Conservation (phyloP, 73 alveolate species). For the Tetrahymena borealis region DNA sequence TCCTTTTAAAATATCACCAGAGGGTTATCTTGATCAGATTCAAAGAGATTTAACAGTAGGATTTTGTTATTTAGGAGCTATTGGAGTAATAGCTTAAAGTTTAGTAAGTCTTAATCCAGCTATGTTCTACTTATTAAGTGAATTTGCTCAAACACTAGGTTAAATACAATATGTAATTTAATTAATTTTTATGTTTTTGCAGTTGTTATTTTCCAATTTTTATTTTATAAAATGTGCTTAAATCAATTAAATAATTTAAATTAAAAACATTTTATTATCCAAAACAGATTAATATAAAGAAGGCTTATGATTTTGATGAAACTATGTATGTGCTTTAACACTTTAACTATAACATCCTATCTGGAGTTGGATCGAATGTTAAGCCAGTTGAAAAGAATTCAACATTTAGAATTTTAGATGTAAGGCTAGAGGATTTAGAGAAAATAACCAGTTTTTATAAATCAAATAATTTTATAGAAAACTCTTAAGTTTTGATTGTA, state of each 20-base stretch:
- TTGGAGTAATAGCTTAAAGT: background rate
- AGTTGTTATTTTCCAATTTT: background rate
- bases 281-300: background rate
- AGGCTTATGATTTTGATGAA: background rate
- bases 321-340: background rate
- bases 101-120: background rate
- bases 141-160: background rate
- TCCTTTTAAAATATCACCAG: background rate
- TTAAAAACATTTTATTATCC: too few species aligned
- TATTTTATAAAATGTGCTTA: background rate
- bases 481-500: background rate
- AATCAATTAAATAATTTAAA: background rate
- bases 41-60: background rate
- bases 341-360: background rate
- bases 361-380: background rate
- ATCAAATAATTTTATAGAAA: background rate
- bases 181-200: too few species aligned
- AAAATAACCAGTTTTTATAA: background rate
- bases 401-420: background rate
- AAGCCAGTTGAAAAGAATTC: background rate
- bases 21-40: background rate
- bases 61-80: background rate
- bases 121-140: background rate
- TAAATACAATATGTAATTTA: background rate
- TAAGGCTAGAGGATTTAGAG: background rate